phyloP scores from a whole-genome alignment of 2,329 filamentous ascomycete genomes.

The Fusarium abutilonis region DNA sequence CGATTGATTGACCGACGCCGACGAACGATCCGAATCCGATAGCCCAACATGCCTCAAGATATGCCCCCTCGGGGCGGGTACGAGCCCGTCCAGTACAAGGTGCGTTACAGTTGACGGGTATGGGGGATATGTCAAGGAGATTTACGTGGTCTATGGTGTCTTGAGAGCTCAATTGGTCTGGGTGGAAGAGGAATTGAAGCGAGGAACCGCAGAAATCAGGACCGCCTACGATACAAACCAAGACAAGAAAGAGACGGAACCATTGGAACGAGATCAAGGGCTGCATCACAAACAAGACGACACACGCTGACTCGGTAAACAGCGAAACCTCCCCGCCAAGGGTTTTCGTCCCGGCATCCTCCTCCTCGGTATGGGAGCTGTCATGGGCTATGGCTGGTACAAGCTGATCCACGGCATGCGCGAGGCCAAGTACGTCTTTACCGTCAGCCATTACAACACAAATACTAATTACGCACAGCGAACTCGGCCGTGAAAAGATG shows the following conservation, averaged over 20 bases:
- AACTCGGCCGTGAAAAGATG: slow-evolving; percentile 96
- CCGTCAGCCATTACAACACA: background rate
- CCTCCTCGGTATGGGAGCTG: slow-evolving; percentile 76
- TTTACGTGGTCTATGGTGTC: background rate
- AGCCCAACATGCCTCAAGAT: slow-evolving; percentile 88
- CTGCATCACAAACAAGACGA: background rate
- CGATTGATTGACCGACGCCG: slow-evolving; percentile 9
- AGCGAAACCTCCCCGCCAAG: slow-evolving; percentile 92
- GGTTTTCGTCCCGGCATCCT: slow-evolving; percentile 88
- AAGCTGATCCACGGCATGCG: slow-evolving; percentile 82
- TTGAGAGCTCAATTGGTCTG: background rate
- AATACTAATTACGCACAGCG: slow-evolving; percentile 62
- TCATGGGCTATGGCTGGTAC: slow-evolving; percentile 94
- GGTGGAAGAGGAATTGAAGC: background rate
- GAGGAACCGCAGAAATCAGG: background rate
- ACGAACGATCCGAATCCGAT: slow-evolving; percentile 27
- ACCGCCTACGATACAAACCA: background rate
- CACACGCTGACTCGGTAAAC: slow-evolving; percentile 30
- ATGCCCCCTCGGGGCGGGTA: slow-evolving; percentile 97
- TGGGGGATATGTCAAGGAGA: background rate
- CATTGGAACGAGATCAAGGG: background rate
- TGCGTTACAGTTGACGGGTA: slow-evolving; percentile 54
- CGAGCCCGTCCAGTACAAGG: slow-evolving; percentile 96
- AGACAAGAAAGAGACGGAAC: background rate
- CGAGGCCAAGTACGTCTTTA: slow-evolving; percentile 82